Base-by-base conservation (phyloP, 2,329 filamentous ascomycete genomes). In the Microthyrium microscopicum region DNA sequence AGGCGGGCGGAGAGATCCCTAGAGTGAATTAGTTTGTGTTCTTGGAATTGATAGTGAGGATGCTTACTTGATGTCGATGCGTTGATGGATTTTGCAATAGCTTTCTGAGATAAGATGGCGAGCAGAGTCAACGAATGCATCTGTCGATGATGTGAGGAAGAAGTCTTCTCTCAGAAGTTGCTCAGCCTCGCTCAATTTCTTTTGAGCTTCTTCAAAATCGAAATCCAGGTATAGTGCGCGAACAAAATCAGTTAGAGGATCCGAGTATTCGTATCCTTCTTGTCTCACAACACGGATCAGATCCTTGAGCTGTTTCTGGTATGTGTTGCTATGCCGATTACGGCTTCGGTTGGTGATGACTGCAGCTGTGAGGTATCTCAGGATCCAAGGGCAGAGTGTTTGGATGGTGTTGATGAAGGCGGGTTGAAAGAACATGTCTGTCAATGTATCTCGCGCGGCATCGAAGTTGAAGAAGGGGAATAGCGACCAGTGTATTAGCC, bases 401-500 rank as follows among this genome's bases (percentile, higher is more conserved):
- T 98, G 89, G 57, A 98, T 94, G 48, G 87, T 95, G 73, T 95
- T 98, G 73, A 98, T 98, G 69, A 83, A 98, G 48, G 83, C 72
- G 43, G 85, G 80, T 42, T 80, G 91, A 72, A 98, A 95, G 70
- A 94, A 89, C 55, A 95, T 75, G 48, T 98, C 89, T 52, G 89
- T 82, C 48, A 98, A 71, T 46, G 73, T 72, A 53, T 98, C 89
- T 51, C 87, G 83, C 38, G 83, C 82, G 44, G 74, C 69, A 50
- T 95, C 87, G 63, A 82, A 77, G 73, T 98, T 95, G 73, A 95
- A 98, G 63, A 94, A 85, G 41, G 89, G 87, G 73, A 95, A 98
- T 40, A 98, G 76, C 29, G 82, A 77, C 85, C 89, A 98, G 78
- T 98, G 89, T 49, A 93, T 79, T 50, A 98, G 68, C 82, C 87